Percentiles rank a stretch among this genome's conserved stretches.
These are phyloP conservation scores for Vaccinium corymbosum DNA, from an alignment of 148 eudicot species.

Conservation along the genomic window DNA sequence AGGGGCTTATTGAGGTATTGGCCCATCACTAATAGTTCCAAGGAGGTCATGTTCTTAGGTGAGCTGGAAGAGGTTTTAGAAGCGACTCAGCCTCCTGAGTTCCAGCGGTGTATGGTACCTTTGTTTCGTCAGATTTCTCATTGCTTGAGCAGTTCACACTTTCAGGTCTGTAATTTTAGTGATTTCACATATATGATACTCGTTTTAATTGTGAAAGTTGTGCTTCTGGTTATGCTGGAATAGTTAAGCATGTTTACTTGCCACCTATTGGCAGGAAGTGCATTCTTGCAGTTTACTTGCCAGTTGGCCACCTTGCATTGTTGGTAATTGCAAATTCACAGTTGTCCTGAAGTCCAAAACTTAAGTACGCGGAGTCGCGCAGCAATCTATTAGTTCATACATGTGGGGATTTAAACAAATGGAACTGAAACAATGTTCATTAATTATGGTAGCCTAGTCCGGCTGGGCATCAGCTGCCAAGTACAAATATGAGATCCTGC, in stretches of 20 bases:
- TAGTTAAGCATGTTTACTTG: slow-evolving; percentile 2
- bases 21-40: slow-evolving; percentile 85
- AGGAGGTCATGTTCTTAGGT: slow-evolving; percentile 83
- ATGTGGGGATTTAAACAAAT: not conserved
- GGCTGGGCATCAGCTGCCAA: not conserved
- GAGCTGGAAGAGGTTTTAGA: slow-evolving; percentile 87
- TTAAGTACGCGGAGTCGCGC: not conserved
- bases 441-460: not conserved
- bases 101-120: slow-evolving; percentile 81
- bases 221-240: slow-evolving; percentile 2
- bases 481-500: not conserved
- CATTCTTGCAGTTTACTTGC: not conserved
- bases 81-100: slow-evolving; percentile 79
- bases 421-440: not conserved
- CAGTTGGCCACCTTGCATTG: not conserved
- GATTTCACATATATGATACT: not conserved
- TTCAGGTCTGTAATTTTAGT: slow-evolving; percentile 53
- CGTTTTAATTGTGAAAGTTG: not conserved
- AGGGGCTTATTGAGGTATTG: slow-evolving; percentile 76
- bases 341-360: not conserved
- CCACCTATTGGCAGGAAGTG: not conserved
- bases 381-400: not conserved
- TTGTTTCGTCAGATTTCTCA: slow-evolving; percentile 58
- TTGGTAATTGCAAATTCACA: not conserved
- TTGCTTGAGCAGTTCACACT: slow-evolving; percentile 80